Evolutionary conservation across 2,329 filamentous ascomycete species (phyloP).

Genomic region (Fusarium vanettenii): DNA sequence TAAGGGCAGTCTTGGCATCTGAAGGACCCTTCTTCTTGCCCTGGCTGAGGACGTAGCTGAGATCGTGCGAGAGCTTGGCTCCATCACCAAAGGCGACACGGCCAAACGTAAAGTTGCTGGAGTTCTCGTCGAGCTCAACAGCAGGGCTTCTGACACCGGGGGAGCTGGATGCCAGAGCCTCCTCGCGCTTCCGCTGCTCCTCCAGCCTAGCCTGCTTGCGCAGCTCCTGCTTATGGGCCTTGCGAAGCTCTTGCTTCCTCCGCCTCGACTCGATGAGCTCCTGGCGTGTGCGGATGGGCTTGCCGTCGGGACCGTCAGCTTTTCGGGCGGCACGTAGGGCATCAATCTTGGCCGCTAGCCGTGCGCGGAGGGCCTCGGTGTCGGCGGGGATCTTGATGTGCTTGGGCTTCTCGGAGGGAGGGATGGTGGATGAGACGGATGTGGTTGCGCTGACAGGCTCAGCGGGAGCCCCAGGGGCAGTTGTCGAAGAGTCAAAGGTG

Average conservation of each 20-base stretch:
- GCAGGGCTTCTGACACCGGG: constrained; percentile 69
- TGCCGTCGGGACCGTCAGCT: constrained; percentile 84
- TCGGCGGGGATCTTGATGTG: constrained; percentile 76
- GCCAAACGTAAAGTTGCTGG: constrained; percentile 86
- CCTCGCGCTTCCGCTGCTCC: constrained; percentile 75
- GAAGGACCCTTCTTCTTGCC: constrained; percentile 82
- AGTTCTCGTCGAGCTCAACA: constrained; percentile 61
- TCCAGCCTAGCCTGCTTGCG: constrained; percentile 82
- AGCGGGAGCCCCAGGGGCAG: constrained; percentile 51
- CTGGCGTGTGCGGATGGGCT: constrained; percentile 82
- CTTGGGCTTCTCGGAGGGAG: constrained; percentile 71
- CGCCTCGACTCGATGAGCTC: constrained; percentile 92
- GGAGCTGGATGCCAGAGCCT: constrained; percentile 71
- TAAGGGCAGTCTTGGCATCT: constrained; percentile 87
- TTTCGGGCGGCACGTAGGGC: constrained; percentile 87
- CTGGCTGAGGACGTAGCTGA: constrained; percentile 66
- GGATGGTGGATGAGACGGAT: constrained; percentile 75
- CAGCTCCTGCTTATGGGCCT: constrained; percentile 88
- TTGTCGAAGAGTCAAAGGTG: constrained; percentile 65
- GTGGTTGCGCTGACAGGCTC: constrained; percentile 71
- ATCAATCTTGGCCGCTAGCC: constrained; percentile 85
- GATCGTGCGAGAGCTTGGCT: constrained; percentile 78
- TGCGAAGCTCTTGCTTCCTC: constrained; percentile 87
- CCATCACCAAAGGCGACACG: constrained; percentile 93
- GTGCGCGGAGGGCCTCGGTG: constrained; percentile 79